Conservation (phyloP, 2,329 filamentous ascomycete species). For the Botrytis paeoniae region DNA sequence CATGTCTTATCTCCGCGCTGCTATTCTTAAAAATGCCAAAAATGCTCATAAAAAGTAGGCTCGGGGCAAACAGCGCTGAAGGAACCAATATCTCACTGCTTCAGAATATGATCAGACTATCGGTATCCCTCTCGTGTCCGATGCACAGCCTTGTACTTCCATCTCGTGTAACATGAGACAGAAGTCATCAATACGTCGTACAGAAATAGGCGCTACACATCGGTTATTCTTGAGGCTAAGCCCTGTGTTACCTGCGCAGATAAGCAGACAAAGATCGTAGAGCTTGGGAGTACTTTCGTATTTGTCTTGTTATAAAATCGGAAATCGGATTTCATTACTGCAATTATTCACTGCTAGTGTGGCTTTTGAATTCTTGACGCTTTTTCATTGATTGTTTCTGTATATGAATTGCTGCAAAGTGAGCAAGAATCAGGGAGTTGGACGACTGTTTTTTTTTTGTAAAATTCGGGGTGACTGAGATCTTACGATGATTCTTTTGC, state of each 20-base stretch:
- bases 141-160: neutral
- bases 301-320: fast-evolving
- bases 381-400: neutral
- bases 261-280: neutral
- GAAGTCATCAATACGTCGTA: neutral
- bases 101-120: neutral
- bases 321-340: fast-evolving
- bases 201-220: neutral
- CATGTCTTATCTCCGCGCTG: neutral
- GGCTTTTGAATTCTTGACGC: too few species aligned
- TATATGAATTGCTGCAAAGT: too few species aligned
- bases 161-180: neutral
- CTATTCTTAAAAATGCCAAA: neutral
- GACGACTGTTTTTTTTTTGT: too few species aligned
- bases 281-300: neutral
- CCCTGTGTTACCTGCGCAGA: neutral
- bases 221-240: neutral
- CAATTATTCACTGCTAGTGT: neutral
- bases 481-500: neutral
- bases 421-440: neutral
- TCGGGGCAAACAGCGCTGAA: neutral
- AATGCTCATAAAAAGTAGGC: neutral
- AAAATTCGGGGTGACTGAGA: neutral
- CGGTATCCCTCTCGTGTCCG: neutral
- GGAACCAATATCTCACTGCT: neutral